Evolutionary conservation across 345 rosid species (phyloP).

Genomic region (Acer campestre): DNA sequence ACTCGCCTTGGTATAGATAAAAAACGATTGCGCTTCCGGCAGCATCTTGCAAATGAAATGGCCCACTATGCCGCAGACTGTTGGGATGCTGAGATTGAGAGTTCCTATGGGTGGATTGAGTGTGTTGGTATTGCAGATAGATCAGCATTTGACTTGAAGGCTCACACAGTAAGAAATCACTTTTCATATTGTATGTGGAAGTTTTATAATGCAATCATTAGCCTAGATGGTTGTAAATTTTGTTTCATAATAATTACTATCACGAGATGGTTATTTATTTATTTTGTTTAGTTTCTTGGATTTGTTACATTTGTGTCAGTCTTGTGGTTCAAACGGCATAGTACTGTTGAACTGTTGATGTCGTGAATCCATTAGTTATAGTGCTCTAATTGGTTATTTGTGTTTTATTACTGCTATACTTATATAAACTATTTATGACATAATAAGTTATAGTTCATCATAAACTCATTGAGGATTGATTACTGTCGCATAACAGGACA

Average conservation of each 20-base stretch:
- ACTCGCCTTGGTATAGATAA: constrained; percentile 78
- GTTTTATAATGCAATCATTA: neutral
- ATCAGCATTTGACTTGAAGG: constrained; percentile 84
- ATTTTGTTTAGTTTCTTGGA: neutral
- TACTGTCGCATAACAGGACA: constrained; percentile 55
- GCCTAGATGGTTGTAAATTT: neutral
- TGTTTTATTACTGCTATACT: neutral
- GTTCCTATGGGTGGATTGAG: constrained; percentile 95
- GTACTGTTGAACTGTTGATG: neutral
- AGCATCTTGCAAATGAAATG: constrained; percentile 98
- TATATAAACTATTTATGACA: neutral
- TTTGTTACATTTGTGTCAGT: neutral
- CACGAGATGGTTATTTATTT: neutral
- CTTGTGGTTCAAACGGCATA: constrained; percentile 6
- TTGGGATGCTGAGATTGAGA: constrained; percentile 99
- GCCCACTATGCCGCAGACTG: constrained; percentile 99
- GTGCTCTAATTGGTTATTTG: neutral
- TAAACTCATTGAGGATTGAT: constrained; percentile 5
- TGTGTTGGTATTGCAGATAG: constrained; percentile 99
- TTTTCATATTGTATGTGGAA: constrained; percentile 2
- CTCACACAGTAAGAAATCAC: constrained; percentile 67
- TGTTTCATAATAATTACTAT: neutral
- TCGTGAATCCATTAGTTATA: neutral
- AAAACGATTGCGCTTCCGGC: constrained; percentile 81
- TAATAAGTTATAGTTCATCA: neutral